Conservation (phyloP, 495 filamentous ascomycete species). For the Lindgomyces ingoldianus region DNA sequence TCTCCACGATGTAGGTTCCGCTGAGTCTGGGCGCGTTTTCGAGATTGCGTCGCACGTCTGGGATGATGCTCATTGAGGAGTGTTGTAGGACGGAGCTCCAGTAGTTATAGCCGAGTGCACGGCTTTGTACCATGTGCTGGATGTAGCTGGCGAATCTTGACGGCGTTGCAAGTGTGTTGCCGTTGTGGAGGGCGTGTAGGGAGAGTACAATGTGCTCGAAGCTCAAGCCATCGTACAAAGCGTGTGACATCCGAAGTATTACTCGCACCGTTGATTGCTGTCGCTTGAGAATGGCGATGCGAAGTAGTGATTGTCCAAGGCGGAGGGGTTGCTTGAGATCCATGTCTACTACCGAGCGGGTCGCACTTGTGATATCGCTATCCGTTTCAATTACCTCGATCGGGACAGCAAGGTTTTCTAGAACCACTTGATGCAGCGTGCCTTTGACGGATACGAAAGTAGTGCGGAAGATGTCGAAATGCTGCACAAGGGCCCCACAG, state of each 20-base stretch:
- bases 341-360: not conserved
- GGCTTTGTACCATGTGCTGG: not conserved
- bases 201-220: not conserved
- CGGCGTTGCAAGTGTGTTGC: not conserved
- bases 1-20: not conserved
- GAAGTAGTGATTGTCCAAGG: not conserved
- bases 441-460: not conserved
- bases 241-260: constrained; percentile 1
- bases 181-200: not conserved
- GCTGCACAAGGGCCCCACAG: not conserved
- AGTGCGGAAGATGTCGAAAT: constrained; percentile 9
- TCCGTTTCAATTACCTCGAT: not conserved
- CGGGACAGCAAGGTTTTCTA: not conserved
- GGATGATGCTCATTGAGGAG: not conserved
- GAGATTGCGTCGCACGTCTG: not conserved
- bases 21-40: not conserved
- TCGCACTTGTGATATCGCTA: not conserved
- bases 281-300: not conserved
- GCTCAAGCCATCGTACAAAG: not conserved
- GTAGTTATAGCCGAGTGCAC: not conserved
- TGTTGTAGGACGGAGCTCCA: not conserved
- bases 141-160: not conserved
- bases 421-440: not conserved
- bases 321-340: not conserved
- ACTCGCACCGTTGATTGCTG: not conserved